Base-by-base conservation (phyloP, 306 rosid species). In the Ammopiptanthus mongolicus region DNA sequence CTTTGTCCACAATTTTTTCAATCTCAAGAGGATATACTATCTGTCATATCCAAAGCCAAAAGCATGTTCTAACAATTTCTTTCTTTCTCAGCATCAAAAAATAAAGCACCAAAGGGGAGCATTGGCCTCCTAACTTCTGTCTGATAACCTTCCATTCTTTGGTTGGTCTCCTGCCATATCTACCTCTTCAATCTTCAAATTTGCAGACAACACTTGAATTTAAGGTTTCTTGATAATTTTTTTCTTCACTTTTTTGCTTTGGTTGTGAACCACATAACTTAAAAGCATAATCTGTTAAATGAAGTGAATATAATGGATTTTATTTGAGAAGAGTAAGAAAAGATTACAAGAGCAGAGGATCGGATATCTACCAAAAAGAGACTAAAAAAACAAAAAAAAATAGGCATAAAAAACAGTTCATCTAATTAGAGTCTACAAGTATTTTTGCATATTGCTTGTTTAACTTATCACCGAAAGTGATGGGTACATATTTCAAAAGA, bases 11-110 rank as follows among this genome's bases (percentile, higher is more conserved):
- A 89, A 92, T 83, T 85, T 83, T 87, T 77, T 87, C 97, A 77
- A 91, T 95, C 91, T 92, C 97, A 37, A 25, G 67, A 6, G 97
- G 91, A 85, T 95, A 97, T 75, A 47, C 85, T 72, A 92, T 90
- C 98, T 91, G 92, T 80, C 63, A 73, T 55, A n/a, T 79, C 57
- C 79, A 55, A 78, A 75, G 44, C 21, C 69, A 37, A 25, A 66
- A 66, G 56, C 44, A 13, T 25, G 51, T 37, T 37, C 47, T 59
- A 46, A 60, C 71, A 59, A 28, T 25, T 74, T 77, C 68, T 29
- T 3, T 59, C 39, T 15, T 50, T 69, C n/a, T 25, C 65, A 64
- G 34, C 36, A 58, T 37, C 41, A 74, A 57, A 11, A 73, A 62
- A 15, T 36, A 63, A 42, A 66, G 11, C 11, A 50, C 5, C 65